Evolutionary conservation across 2,329 filamentous ascomycete species (phyloP).

Genomic region (Helminthosporium solani): DNA sequence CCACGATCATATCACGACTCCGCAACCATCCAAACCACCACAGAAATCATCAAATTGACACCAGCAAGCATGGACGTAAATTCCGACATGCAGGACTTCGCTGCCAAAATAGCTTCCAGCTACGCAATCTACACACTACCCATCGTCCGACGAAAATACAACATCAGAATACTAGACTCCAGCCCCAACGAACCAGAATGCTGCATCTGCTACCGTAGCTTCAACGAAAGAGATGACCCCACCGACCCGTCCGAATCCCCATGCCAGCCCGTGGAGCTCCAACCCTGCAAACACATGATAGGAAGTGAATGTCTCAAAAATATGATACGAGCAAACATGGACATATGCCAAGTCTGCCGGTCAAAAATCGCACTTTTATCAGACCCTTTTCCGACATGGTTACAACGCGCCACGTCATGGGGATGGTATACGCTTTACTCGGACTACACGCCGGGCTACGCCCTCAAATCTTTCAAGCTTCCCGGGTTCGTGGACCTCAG

Average conservation of each 20-base stretch:
- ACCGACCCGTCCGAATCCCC: background rate
- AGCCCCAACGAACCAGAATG: background rate
- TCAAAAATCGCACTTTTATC: background rate
- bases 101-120: background rate
- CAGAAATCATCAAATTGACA: too few relatives aligned
- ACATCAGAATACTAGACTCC: background rate
- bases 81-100: background rate
- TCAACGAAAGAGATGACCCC: slow-evolving; percentile 2
- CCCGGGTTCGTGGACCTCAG: background rate
- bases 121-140: background rate
- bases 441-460: background rate
- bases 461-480: background rate
- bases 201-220: slow-evolving; percentile 1
- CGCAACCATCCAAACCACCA: background rate
- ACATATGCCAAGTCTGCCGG: slow-evolving; percentile 1
- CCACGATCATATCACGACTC: background rate
- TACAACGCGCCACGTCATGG: background rate
- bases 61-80: background rate
- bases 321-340: background rate
- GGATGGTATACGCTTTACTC: background rate
- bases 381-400: background rate
- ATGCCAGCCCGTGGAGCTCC: background rate
- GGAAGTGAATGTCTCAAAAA: background rate
- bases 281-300: slow-evolving; percentile 3
- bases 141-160: background rate